Evolutionary conservation across 2,329 filamentous ascomycete genomes (phyloP).

Genomic region (Alternaria hordeiaustralica): DNA sequence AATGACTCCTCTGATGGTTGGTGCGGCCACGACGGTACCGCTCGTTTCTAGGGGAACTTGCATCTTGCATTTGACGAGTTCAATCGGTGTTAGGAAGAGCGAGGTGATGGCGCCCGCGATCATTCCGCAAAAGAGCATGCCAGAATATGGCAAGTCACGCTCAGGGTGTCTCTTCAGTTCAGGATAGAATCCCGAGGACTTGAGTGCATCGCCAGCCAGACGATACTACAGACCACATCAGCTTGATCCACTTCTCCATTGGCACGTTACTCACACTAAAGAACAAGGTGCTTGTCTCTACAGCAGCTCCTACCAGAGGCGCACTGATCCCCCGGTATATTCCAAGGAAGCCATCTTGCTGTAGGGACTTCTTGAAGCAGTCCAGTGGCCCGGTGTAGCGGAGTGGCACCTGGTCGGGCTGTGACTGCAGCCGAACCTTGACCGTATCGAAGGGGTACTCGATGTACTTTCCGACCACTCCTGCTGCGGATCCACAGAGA

Average conservation of each 20-base stretch:
- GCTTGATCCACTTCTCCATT: constrained; percentile 1
- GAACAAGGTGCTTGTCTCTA: constrained; percentile 92
- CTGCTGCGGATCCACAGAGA: constrained; percentile 86
- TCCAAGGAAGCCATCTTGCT: constrained; percentile 76
- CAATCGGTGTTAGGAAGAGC: constrained; percentile 89
- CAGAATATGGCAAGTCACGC: constrained; percentile 72
- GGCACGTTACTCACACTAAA: constrained; percentile 66
- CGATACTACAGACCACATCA: constrained; percentile 51
- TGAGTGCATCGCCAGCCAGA: constrained; percentile 63
- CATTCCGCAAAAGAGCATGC: constrained; percentile 80
- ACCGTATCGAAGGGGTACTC: constrained; percentile 99
- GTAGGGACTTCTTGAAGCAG: constrained; percentile 88
- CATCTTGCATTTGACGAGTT: constrained; percentile 98
- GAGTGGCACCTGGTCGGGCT: constrained; percentile 81
- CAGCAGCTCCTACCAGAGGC: constrained; percentile 85
- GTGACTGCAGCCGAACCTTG: constrained; percentile 96
- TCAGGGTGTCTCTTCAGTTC: constrained; percentile 46
- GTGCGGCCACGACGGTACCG: constrained; percentile 54
- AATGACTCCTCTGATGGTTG: constrained; percentile 74
- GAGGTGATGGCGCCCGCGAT: constrained; percentile 89
- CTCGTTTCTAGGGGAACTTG: constrained; percentile 69
- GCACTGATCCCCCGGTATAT: constrained; percentile 94
- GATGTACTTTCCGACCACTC: constrained; percentile 91
- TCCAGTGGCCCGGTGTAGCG: constrained; percentile 87
- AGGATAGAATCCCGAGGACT: constrained; percentile 65